Conservation (phyloP, 108 stramenopile species). For the Fistulifera solaris region DNA sequence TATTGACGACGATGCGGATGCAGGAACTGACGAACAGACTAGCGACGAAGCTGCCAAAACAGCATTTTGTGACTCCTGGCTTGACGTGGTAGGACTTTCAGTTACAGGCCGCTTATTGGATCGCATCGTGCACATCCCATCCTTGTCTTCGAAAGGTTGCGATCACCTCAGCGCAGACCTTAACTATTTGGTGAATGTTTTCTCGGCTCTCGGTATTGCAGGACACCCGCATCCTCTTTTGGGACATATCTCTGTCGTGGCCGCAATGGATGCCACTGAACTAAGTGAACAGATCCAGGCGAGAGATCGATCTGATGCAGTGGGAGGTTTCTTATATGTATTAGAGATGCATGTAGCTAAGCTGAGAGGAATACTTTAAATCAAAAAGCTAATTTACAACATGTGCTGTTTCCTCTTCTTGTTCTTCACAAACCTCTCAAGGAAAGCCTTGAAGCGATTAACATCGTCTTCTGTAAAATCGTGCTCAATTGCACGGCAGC, state of each 20-base stretch:
- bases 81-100: constrained; percentile 68
- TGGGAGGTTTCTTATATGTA: too few relatives aligned
- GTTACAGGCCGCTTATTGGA: constrained; percentile 72
- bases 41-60: constrained; percentile 44
- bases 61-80: constrained; percentile 74
- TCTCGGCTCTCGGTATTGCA: constrained; percentile 68
- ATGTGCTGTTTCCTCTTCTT: too few relatives aligned
- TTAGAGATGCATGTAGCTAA: too few relatives aligned
- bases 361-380: too few relatives aligned
- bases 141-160: constrained; percentile 69
- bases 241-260: constrained; percentile 44
- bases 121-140: constrained; percentile 63
- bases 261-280: constrained; percentile 32
- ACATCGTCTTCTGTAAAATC: too few relatives aligned
- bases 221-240: constrained; percentile 80
- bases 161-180: constrained; percentile 71
- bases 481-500: too few relatives aligned
- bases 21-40: constrained; percentile 45
- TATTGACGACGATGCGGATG: constrained; percentile 12
- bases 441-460: too few relatives aligned
- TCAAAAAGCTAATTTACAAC: too few relatives aligned
- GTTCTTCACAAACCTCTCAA: too few relatives aligned
- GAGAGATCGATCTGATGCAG: constrained; percentile 1
- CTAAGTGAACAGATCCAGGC: constrained; percentile 25
- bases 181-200: constrained; percentile 75